These are phyloP conservation scores for Leccinum uliginosum DNA, from an alignment of 768 basidiomycete species.

Conservation along the genomic window DNA sequence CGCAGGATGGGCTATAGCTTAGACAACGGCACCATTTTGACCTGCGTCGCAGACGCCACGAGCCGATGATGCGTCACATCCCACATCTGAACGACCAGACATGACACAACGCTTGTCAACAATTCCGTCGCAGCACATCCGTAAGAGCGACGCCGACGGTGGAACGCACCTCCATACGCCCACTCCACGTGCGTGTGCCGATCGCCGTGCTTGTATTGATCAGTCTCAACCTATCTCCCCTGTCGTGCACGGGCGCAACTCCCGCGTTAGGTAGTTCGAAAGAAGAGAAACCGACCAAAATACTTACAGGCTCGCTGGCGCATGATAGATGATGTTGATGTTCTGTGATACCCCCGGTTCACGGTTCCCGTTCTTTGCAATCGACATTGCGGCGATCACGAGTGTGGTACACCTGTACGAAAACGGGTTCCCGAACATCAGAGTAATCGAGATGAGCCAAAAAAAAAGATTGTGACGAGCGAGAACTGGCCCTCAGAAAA, in stretches of 20 bases:
- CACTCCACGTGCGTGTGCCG: constrained; percentile 28
- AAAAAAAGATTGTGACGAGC: background rate
- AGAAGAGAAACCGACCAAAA: background rate
- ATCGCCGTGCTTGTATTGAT: constrained; percentile 35
- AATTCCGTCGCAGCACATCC: background rate
- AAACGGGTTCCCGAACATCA: background rate
- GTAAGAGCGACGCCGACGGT: background rate
- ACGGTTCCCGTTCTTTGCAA: constrained; percentile 25
- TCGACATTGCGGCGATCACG: constrained; percentile 34
- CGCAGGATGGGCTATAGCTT: constrained; percentile 13
- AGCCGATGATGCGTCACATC: constrained; percentile 35
- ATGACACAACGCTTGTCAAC: background rate
- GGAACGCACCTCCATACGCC: constrained; percentile 37
- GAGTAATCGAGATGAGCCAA: background rate
- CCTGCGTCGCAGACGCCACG: constrained; percentile 41
- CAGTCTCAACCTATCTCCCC: constrained; percentile 42
- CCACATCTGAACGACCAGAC: constrained; percentile 35
- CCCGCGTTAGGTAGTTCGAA: background rate
- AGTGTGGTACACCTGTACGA: constrained; percentile 38
- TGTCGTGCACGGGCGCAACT: constrained; percentile 13
- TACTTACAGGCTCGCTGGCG: constrained; percentile 36
- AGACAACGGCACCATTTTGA: constrained; percentile 32
- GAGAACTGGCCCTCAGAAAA: too few species aligned
- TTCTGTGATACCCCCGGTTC: constrained; percentile 37
- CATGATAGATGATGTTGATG: constrained; percentile 45